Evolutionary conservation across 192 early-diverging fungal genomes (phyloP), one percentile per base, ranked within the genome.

Genomic region (Coemansia sp.): DNA sequence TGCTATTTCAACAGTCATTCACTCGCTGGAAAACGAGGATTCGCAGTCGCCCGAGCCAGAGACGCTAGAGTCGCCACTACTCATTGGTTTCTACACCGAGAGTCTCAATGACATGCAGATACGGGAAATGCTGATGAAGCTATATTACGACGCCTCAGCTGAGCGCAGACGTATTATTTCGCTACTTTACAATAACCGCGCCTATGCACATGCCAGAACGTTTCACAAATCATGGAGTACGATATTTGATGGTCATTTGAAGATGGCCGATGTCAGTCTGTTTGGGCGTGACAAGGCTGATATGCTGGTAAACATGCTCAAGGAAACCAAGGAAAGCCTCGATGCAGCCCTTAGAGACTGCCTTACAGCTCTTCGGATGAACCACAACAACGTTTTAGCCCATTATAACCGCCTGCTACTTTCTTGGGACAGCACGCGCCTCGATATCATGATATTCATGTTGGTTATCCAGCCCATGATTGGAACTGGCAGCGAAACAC

Each of bases 351-450:
- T 34, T 13, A 50, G 70, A 29, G 59, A 66, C 40, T 26, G 41
- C 25, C 10, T 36, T 14, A n/a, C 46, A 0, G 62, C 70, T n/a
- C 48, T 61, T 10, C 40, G 36, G 30, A 36, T 58, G 17, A 73
- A 65, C 25, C 58, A 43, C 26, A 36, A 53, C 25, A 73, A 58
- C 43, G 46, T 62, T 17, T 30, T 47, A 6, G 70, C 70, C 1
- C 64, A 58, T 29, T 73, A 60, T 50, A 66, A 73, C 36, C 56
- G 46, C 14, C 18, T 73, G 14, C 57, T 66, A 6, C 13, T 53
- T 3, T 37, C 50, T 0, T 58, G 64, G 64, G 70, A 73, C 32
- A 43, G 28, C 17, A 41, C 55, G 19, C 70, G 70, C 2, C 39
- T 66, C n/a, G 55, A 62, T 18, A 25, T 45, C 7, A 50, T 66